phyloP scores from a whole-genome alignment of 2,329 filamentous ascomycete genomes.

The Talaromyces islandicus region DNA sequence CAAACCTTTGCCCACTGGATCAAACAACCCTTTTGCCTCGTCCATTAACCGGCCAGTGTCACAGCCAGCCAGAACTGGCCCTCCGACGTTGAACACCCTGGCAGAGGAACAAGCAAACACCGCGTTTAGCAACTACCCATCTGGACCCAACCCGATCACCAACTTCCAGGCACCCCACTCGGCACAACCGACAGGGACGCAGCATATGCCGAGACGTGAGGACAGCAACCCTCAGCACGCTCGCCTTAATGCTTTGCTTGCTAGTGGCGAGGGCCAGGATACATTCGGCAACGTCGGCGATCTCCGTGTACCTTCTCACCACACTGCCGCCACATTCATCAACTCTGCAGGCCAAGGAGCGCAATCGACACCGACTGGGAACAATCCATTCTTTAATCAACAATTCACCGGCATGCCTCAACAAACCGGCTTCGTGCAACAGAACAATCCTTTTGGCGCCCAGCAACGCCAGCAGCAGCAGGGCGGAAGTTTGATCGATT shows the following conservation, averaged over 20 bases:
- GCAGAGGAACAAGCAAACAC: constrained; percentile 77
- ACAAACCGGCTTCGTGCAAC: constrained; percentile 40
- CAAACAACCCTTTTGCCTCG: constrained; percentile 92
- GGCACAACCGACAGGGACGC: constrained; percentile 18
- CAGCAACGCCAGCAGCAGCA: constrained; percentile 42
- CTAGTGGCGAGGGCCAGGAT: constrained; percentile 86
- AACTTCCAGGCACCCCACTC: constrained; percentile 22
- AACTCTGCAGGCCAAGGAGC: constrained; percentile 89
- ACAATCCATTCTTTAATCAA: constrained; percentile 81
- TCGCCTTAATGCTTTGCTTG: constrained; percentile 78
- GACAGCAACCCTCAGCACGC: constrained; percentile 56
- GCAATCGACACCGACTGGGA: constrained; percentile 63
- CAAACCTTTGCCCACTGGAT: constrained; percentile 81
- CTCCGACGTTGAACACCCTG: constrained; percentile 67
- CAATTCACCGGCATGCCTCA: constrained; percentile 68
- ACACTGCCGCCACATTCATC: constrained; percentile 93
- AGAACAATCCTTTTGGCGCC: constrained; percentile 51
- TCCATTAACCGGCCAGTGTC: constrained; percentile 58
- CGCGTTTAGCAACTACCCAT: constrained; percentile 48
- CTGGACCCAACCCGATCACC: constrained; percentile 32
- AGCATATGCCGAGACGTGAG: constrained; percentile 26
- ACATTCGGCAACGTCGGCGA: constrained; percentile 98
- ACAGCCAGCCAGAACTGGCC: constrained; percentile 46
- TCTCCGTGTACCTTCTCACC: constrained; percentile 88
- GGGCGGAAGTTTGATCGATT: constrained; percentile 57